Evolutionary conservation across 208 protist species (phyloP).

Genomic region (Acanthamoeba triangularis): DNA sequence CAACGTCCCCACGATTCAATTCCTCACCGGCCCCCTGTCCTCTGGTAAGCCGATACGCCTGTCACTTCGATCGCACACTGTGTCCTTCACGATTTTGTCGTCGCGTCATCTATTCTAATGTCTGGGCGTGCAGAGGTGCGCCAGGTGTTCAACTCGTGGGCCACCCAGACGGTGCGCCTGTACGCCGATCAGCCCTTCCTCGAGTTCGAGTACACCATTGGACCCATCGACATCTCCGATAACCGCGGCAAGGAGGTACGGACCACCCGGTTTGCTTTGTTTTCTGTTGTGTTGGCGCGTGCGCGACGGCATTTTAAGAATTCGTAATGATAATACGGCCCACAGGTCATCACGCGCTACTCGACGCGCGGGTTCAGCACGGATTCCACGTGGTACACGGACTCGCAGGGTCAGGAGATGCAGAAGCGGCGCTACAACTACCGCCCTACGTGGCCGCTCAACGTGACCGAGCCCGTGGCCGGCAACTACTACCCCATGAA

Average conservation of each 20-base stretch:
- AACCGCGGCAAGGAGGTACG: constrained; percentile 29
- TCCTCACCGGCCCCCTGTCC: background rate
- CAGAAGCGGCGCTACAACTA: constrained; percentile 47
- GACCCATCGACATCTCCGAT: constrained; percentile 57
- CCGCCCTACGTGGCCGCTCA: constrained; percentile 24
- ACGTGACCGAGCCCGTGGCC: constrained; percentile 41
- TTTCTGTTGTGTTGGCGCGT: background rate
- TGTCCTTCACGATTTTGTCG: background rate
- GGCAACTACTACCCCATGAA: constrained; percentile 68
- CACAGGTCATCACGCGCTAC: constrained; percentile 36
- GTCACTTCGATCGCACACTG: too few relatives aligned
- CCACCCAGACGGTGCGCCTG: constrained; percentile 25
- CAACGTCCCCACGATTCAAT: background rate
- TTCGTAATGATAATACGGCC: too few relatives aligned
- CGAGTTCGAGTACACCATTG: constrained; percentile 68
- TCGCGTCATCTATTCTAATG: background rate
- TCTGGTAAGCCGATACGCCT: background rate
- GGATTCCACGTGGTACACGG: constrained; percentile 24
- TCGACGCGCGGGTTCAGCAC: background rate
- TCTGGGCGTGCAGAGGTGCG: background rate
- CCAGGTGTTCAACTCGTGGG: constrained; percentile 44
- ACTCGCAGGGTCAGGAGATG: constrained; percentile 64
- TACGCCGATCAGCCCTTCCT: constrained; percentile 42
- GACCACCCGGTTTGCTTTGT: background rate
- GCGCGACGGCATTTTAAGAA: too few relatives aligned